phyloP scores from a whole-genome alignment of 164 flowering plant species.

The Buxus sempervirens region DNA sequence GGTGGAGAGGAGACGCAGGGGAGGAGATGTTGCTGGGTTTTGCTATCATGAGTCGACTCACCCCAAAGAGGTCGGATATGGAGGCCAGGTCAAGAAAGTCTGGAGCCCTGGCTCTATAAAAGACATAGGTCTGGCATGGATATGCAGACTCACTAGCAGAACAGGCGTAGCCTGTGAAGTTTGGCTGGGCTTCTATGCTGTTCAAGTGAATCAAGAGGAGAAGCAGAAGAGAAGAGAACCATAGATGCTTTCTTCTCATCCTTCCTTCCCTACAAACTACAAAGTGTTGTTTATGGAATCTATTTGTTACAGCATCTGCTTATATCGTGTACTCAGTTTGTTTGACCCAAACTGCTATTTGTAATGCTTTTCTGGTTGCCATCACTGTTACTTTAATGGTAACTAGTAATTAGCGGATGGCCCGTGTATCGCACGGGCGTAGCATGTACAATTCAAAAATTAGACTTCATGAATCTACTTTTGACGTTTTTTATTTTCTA shows the following conservation, averaged over 20 bases:
- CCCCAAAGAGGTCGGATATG: slow-evolving; percentile 67
- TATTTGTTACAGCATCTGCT: no score
- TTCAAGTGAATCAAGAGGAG: slow-evolving; percentile 1
- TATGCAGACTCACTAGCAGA: slow-evolving; percentile 23
- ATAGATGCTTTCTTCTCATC: slow-evolving; percentile 8
- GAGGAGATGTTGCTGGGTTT: slow-evolving; percentile 66
- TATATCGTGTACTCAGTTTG: no score
- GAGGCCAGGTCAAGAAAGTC: slow-evolving; percentile 53
- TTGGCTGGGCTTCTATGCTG: slow-evolving; percentile 23
- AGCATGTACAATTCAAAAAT: no score
- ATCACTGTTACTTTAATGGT: no score
- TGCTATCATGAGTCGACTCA: slow-evolving; percentile 64
- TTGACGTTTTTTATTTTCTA: no score
- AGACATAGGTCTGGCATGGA: slow-evolving; percentile 67
- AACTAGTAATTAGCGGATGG: no score
- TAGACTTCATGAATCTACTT: no score
- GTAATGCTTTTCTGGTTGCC: no score
- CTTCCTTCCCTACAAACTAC: no score
- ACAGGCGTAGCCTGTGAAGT: slow-evolving; percentile 61
- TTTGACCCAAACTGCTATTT: no score
- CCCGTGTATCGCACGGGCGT: no score
- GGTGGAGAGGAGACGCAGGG: slow-evolving; percentile 43
- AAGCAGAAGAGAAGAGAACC: slow-evolving; percentile 15
- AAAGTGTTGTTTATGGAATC: no score
- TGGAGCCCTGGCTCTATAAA: slow-evolving; percentile 56